Conservation (phyloP, 2,329 filamentous ascomycete genomes). For the Harringtonia aguacate region DNA sequence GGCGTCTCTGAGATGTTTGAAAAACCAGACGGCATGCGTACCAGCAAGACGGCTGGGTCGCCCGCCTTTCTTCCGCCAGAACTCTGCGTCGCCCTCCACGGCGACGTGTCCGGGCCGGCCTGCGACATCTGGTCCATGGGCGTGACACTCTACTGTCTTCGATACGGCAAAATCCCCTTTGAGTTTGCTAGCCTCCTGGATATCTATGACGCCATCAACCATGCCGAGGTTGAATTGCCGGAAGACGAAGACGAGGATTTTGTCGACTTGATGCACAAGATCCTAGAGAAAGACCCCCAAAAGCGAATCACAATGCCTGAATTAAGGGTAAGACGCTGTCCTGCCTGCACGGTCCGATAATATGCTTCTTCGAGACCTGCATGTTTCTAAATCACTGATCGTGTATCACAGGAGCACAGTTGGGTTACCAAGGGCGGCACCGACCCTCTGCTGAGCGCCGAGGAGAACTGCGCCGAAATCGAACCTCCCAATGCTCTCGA, state of each 20-base stretch:
- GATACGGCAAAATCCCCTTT: constrained; percentile 83
- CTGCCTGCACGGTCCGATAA: not conserved
- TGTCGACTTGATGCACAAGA: constrained; percentile 57
- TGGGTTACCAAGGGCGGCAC: constrained; percentile 81
- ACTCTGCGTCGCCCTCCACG: constrained; percentile 76
- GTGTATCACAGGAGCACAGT: constrained; percentile 57
- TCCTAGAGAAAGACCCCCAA: constrained; percentile 77
- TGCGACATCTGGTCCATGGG: constrained; percentile 99
- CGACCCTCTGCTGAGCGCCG: constrained; percentile 67
- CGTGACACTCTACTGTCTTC: constrained; percentile 83
- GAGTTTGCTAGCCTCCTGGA: constrained; percentile 69
- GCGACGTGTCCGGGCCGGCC: constrained; percentile 76
- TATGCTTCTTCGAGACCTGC: constrained; percentile 4
- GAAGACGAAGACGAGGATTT: constrained; percentile 57
- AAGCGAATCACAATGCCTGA: constrained; percentile 76
- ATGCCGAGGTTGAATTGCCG: constrained; percentile 52
- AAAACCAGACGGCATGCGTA: constrained; percentile 75
- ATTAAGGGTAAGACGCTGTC: constrained; percentile 53
- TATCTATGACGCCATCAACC: constrained; percentile 79
- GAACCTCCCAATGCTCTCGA: constrained; percentile 84
- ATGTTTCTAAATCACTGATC: constrained; percentile 10
- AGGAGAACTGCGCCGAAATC: constrained; percentile 78
- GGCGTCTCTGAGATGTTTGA: constrained; percentile 99
- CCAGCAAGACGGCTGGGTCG: constrained; percentile 85
- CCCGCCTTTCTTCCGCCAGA: constrained; percentile 93